phyloP scores from a whole-genome alignment of 2,329 filamentous ascomycete species.

The Colletotrichum sp. region DNA sequence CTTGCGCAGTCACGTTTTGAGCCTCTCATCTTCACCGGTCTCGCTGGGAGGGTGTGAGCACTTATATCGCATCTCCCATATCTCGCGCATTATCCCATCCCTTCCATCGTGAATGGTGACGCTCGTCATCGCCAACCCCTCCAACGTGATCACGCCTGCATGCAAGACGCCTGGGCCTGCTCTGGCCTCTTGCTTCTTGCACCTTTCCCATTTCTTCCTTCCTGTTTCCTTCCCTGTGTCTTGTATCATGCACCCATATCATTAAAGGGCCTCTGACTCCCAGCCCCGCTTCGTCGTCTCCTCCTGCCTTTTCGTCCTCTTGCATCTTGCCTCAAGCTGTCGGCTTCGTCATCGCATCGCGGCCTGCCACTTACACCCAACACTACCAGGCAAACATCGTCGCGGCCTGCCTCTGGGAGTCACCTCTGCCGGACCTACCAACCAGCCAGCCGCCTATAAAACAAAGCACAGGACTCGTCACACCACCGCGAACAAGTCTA shows the following conservation, averaged over 20 bases:
- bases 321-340: not conserved
- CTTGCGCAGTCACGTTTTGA: not conserved
- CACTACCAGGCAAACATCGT: not conserved
- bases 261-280: not conserved
- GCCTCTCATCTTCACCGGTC: not conserved
- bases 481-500: not conserved
- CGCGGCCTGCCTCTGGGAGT: not conserved
- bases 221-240: not conserved
- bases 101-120: not conserved
- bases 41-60: not conserved
- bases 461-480: not conserved
- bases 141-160: conserved; percentile 16
- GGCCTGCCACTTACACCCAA: not conserved
- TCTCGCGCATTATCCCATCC: not conserved
- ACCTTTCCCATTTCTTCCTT: not conserved
- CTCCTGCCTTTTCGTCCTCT: not conserved
- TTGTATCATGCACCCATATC: not conserved
- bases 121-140: not conserved
- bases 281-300: not conserved
- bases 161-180: not conserved
- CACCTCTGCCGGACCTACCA: not conserved
- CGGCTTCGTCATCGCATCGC: not conserved
- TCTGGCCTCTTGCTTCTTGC: not conserved
- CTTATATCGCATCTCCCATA: not conserved
- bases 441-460: not conserved